Percentiles rank a stretch among this genome's conserved stretches.
Evolutionary conservation across 2,329 filamentous ascomycete genomes (phyloP).

Genomic region (Xylariomycetidae sp.): DNA sequence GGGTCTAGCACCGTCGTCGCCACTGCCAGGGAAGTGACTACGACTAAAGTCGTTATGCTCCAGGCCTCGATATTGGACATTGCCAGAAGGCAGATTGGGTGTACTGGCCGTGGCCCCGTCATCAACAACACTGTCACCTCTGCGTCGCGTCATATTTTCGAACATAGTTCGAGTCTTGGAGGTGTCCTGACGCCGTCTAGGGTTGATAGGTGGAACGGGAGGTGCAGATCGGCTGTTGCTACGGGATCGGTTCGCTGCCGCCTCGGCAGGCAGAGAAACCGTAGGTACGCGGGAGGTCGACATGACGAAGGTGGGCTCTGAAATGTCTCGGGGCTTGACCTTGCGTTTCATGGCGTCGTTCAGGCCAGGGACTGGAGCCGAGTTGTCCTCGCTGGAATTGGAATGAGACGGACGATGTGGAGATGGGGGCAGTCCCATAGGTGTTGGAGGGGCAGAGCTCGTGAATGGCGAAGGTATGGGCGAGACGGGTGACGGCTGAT

Average conservation of each 20-base stretch:
- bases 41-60: slow-evolving; percentile 16
- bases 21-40: slow-evolving; percentile 25
- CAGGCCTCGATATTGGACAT: not conserved
- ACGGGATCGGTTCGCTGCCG: slow-evolving; percentile 26
- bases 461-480: slow-evolving; percentile 33
- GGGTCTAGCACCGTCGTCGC: slow-evolving; percentile 35
- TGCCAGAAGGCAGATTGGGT: slow-evolving; percentile 23
- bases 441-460: slow-evolving; percentile 29
- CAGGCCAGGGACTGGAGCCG: slow-evolving; percentile 23
- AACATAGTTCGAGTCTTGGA: slow-evolving; percentile 35
- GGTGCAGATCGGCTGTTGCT: slow-evolving; percentile 39
- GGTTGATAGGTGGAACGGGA: slow-evolving; percentile 56
- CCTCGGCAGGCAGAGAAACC: slow-evolving; percentile 33
- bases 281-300: slow-evolving; percentile 42
- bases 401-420: slow-evolving; percentile 30
- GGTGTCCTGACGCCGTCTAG: slow-evolving; percentile 40
- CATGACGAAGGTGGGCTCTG: slow-evolving; percentile 45
- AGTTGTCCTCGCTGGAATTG: slow-evolving; percentile 19
- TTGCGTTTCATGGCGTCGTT: slow-evolving; percentile 37
- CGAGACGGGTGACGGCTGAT: slow-evolving; percentile 42
- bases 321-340: slow-evolving; percentile 44
- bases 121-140: slow-evolving; percentile 26
- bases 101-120: slow-evolving; percentile 24
- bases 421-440: slow-evolving; percentile 26
- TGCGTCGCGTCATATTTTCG: slow-evolving; percentile 31